Percentiles rank a stretch among this genome's conserved stretches.
phyloP scores from a whole-genome alignment of 495 filamentous ascomycete species.

The Bombardia bombarda region DNA sequence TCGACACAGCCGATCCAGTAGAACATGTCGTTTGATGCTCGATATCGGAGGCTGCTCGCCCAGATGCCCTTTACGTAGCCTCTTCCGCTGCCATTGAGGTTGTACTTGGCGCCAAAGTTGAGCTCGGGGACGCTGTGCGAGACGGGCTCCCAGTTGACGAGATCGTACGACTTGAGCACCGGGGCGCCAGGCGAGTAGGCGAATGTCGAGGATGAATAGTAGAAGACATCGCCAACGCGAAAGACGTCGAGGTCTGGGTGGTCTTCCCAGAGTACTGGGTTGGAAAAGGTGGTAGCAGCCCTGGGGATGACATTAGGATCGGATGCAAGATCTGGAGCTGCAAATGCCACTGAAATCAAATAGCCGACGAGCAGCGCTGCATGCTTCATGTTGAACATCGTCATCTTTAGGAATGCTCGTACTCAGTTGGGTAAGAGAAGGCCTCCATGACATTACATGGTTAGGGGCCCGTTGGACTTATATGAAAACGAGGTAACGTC shows the following conservation, averaged over 20 bases:
- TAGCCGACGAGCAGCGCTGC: too few relatives aligned
- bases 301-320: neutral
- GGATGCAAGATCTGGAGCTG: too few relatives aligned
- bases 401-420: too few relatives aligned
- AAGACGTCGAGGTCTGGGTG: conserved; percentile 31
- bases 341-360: too few relatives aligned
- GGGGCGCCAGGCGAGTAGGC: conserved; percentile 54
- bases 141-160: conserved; percentile 49
- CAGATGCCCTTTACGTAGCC: conserved; percentile 49
- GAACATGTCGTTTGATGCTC: conserved; percentile 34
- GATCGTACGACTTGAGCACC: conserved; percentile 47
- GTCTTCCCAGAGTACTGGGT: conserved; percentile 32
- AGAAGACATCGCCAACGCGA: conserved; percentile 38
- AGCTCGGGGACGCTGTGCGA: conserved; percentile 46
- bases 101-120: conserved; percentile 39
- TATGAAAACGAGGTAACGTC: too few relatives aligned
- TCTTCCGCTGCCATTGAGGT: conserved; percentile 25
- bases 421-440: too few relatives aligned
- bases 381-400: too few relatives aligned
- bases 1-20: conserved; percentile 53
- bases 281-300: conserved; percentile 21
- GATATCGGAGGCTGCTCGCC: conserved; percentile 47
- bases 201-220: conserved; percentile 51
- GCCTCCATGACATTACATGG: too few relatives aligned
- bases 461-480: too few relatives aligned